Evolutionary conservation across 1,284 basidiomycete genomes (phyloP), one percentile per base, ranked within the genome.

Genomic region (Tremellales sp.): DNA sequence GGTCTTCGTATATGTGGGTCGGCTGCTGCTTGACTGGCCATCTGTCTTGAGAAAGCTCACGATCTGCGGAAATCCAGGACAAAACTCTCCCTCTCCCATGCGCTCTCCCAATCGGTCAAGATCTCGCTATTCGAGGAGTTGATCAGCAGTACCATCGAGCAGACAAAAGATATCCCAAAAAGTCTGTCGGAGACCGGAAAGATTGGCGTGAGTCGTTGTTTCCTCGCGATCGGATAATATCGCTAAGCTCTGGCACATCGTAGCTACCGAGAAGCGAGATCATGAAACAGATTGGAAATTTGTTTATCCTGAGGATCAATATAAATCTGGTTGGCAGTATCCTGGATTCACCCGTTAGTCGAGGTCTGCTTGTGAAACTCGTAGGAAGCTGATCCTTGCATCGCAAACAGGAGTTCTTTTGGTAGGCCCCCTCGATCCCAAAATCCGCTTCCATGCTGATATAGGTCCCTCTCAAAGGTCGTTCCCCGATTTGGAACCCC

Each of bases 251-350:
- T 28, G 22, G 9, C 22, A 9, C 26, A 8, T 34, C 9, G 4
- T 47, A 76, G 62, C 70, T 78, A 60, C 77, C 77, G 0, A 70
- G 77, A 38, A 74, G 71, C 32, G 92, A 95, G 68, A 97, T 97
- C 66, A 95, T 97, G 92, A 87, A 88, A 68, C 89, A 97, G 73
- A 97, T 95, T 58, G 92, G 92, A 26, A 86, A 90, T 61, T 78
- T 97, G 35, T 97, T 97, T 73, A 83, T 97, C 40, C 76, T 97
- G 58, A 79, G 93, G 51, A 92, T 93, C 56, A 94, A 93, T 66
- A 94, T 97, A 63, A 93, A 94, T 65, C 85, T 92, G 32, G 92
- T 97, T 44, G 92, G 93, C 29, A 93, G 90, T 31, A 92, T 97
- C 24, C 77, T 97, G 27, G 92, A 97, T 74, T 91, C 89, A 27